These are phyloP conservation scores for Phaffomyces thermotolerans DNA, from an alignment of 805 yeast genomes.

Conservation along the genomic window DNA sequence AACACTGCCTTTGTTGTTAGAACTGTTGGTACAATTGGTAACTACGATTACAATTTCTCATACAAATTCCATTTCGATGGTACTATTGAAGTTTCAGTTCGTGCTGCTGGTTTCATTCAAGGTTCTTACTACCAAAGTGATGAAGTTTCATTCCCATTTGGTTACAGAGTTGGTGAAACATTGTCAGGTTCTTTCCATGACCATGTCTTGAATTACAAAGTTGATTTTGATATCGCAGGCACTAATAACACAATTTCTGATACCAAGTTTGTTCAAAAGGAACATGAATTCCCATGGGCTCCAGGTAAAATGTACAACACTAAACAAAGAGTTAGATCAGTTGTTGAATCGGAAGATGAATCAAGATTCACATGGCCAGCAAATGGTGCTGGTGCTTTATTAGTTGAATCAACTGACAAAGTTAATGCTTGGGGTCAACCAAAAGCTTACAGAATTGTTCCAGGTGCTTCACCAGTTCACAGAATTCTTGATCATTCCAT, in stretches of 20 bases:
- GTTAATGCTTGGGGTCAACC: constrained; percentile 24
- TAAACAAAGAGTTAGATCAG: constrained; percentile 12
- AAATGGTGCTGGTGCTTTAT: constrained; percentile 19
- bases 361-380: constrained; percentile 15
- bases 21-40: constrained; percentile 21
- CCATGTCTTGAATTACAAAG: constrained; percentile 23
- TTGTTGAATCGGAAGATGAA: constrained; percentile 17
- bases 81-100: constrained; percentile 22
- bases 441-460: constrained; percentile 23
- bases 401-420: constrained; percentile 22
- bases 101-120: constrained; percentile 27
- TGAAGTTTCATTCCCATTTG: constrained; percentile 16
- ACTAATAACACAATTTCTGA: constrained; percentile 16
- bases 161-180: constrained; percentile 18
- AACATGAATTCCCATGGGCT: constrained; percentile 23
- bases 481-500: constrained; percentile 15
- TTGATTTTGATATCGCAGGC: constrained; percentile 25
- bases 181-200: constrained; percentile 26
- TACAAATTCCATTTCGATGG: constrained; percentile 23
- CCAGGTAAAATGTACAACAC: constrained; percentile 16
- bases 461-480: constrained; percentile 17
- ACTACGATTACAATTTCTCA: constrained; percentile 21
- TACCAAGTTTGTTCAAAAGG: constrained; percentile 12
- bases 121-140: constrained; percentile 22
- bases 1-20: constrained; percentile 22